Percentiles rank a stretch among this genome's conserved stretches.
phyloP scores from a whole-genome alignment of 192 early-diverging fungal genomes.

The Backusella macrospora region DNA sequence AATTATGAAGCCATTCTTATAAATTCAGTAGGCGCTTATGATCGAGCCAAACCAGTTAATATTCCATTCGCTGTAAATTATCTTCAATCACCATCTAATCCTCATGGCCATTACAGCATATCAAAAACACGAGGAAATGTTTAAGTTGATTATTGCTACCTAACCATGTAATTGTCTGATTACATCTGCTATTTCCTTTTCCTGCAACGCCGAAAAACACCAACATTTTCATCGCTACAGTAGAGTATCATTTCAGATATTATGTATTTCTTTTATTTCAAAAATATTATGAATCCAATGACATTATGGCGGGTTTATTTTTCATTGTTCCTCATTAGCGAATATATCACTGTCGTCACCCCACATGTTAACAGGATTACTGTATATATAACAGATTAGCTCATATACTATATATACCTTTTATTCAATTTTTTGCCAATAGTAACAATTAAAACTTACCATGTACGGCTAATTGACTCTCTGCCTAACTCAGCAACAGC shows the following conservation, averaged over 20 bases:
- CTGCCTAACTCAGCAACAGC: conserved; percentile 28
- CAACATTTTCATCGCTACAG: conserved; percentile 29
- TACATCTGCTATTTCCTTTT: conserved; percentile 31
- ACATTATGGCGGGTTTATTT: not conserved
- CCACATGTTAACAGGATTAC: not conserved
- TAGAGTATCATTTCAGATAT: no score
- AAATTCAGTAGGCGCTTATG: conserved; percentile 34
- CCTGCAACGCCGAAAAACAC: conserved; percentile 29
- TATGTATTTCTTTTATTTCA: no score
- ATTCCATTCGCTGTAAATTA: no score
- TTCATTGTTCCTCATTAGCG: not conserved
- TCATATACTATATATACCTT: not conserved
- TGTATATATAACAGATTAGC: not conserved
- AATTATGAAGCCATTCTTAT: conserved; percentile 25
- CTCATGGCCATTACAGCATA: no score
- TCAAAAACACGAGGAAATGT: conserved; percentile 16
- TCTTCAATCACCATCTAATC: no score
- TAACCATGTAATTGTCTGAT: conserved; percentile 22
- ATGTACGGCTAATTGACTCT: conserved; percentile 18
- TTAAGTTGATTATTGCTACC: conserved; percentile 22
- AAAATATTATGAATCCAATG: no score
- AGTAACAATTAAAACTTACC: conserved; percentile 7
- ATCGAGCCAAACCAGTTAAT: not conserved
- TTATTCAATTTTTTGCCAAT: not conserved
- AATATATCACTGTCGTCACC: not conserved